These are phyloP conservation scores for Phytophthora parvispora DNA, from an alignment of 352 stramenopile species.

Conservation along the genomic window DNA sequence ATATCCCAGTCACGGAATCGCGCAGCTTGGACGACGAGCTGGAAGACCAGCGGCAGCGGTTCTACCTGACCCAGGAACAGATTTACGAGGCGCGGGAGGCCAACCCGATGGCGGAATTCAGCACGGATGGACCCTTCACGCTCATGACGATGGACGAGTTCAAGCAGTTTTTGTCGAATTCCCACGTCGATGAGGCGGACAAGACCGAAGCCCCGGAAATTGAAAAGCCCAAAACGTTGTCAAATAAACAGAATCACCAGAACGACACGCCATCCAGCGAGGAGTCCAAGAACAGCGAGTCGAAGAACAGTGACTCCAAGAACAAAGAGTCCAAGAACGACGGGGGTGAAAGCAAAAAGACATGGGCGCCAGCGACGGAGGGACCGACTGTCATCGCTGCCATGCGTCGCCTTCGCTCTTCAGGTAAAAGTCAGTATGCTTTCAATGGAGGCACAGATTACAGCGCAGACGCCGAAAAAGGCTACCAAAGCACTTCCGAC, in stretches of 20 bases:
- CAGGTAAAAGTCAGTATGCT: slow-evolving; percentile 23
- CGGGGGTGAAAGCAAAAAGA: slow-evolving; percentile 4
- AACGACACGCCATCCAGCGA: slow-evolving; percentile 7
- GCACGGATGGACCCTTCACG: slow-evolving; percentile 56
- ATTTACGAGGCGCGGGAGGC: slow-evolving; percentile 38
- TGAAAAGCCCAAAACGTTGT: slow-evolving; percentile 16
- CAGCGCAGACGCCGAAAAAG: slow-evolving; percentile 10
- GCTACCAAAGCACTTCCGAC: slow-evolving; percentile 7
- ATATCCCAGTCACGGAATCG: slow-evolving; percentile 45
- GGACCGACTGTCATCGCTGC: slow-evolving; percentile 3
- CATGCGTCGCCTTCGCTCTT: slow-evolving; percentile 16
- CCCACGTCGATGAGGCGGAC: slow-evolving; percentile 22
- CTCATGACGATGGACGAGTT: slow-evolving; percentile 70
- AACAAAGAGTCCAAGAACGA: slow-evolving; percentile 3
- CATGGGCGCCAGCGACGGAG: slow-evolving; percentile 2
- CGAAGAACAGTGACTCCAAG: slow-evolving; percentile 2
- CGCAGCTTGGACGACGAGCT: slow-evolving; percentile 44
- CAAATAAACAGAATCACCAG: slow-evolving; percentile 14
- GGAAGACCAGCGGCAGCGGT: slow-evolving; percentile 53
- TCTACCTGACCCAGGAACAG: slow-evolving; percentile 56
- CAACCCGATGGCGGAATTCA: slow-evolving; percentile 58
- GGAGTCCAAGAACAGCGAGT: too few species aligned
- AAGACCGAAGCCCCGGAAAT: slow-evolving; percentile 4
- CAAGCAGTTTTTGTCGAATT: slow-evolving; percentile 47
- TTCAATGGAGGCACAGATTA: slow-evolving; percentile 27